Percentiles rank a stretch among this genome's conserved stretches.
phyloP scores from a whole-genome alignment of 129 eudicot genomes.

The Chrysanthemum seticuspe region DNA sequence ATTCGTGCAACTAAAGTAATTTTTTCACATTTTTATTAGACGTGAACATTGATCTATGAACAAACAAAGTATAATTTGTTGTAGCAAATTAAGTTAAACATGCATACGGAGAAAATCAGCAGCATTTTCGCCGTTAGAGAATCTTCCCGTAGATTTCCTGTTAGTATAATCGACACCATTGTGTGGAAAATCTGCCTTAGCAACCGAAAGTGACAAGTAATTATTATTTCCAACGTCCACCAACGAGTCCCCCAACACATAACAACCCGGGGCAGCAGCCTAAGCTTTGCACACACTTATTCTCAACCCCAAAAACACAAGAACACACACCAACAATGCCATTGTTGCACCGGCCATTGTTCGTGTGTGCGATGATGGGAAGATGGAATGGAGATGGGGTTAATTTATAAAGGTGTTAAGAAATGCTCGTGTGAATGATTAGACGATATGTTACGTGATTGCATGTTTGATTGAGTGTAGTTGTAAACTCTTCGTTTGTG shows the following conservation, averaged over 20 bases:
- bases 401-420: slow-evolving; percentile 5
- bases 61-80: neutral
- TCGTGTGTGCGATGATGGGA: slow-evolving; percentile 3
- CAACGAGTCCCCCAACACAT: slow-evolving; percentile 70
- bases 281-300: slow-evolving; percentile 2
- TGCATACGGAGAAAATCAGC: slow-evolving; percentile 74
- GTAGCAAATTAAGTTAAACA: neutral
- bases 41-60: neutral
- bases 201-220: slow-evolving; percentile 45
- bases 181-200: slow-evolving; percentile 70
- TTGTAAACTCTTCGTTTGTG: neutral
- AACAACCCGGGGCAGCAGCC: slow-evolving; percentile 37
- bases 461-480: slow-evolving; percentile 5
- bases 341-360: neutral
- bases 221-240: slow-evolving; percentile 82
- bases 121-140: slow-evolving; percentile 74
- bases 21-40: too few species aligned
- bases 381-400: slow-evolving; percentile 11
- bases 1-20: too few species aligned
- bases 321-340: slow-evolving; percentile 20
- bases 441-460: neutral
- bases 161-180: slow-evolving; percentile 65
- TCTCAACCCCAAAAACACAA: neutral
- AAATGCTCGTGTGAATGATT: neutral
- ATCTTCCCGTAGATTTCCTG: slow-evolving; percentile 64